Evolutionary conservation across 2,329 filamentous ascomycete genomes (phyloP).

Genomic region (Aureobasidium melanogenum): DNA sequence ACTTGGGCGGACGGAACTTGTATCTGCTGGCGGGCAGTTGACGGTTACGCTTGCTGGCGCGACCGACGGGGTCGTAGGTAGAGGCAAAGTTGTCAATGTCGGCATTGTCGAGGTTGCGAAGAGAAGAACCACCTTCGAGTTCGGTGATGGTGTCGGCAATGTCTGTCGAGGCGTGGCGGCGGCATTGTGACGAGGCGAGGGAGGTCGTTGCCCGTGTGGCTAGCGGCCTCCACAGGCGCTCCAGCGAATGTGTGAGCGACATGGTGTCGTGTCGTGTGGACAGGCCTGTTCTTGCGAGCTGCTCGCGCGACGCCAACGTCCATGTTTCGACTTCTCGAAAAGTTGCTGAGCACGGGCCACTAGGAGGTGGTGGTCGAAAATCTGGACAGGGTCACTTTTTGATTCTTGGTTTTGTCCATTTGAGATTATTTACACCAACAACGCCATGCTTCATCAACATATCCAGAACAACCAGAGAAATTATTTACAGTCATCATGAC

Average conservation of each 20-base stretch:
- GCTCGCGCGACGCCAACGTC: background rate
- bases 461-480: background rate
- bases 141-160: constrained; percentile 29
- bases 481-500: background rate
- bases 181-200: constrained; percentile 19
- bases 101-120: constrained; percentile 27
- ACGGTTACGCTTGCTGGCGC: constrained; percentile 33
- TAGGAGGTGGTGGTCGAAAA: background rate
- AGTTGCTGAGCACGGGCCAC: constrained; percentile 1
- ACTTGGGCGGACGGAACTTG: constrained; percentile 89
- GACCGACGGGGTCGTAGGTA: constrained; percentile 40
- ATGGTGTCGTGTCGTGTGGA: background rate
- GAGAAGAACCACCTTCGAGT: constrained; percentile 40
- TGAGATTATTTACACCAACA: background rate
- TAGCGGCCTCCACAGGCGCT: constrained; percentile 5
- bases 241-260: constrained; percentile 8
- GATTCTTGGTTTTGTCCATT: background rate
- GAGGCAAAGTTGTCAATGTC: constrained; percentile 29
- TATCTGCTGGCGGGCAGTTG: constrained; percentile 58
- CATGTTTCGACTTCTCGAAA: background rate
- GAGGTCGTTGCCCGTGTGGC: background rate
- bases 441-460: background rate
- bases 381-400: background rate
- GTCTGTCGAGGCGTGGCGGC: constrained; percentile 21
- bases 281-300: background rate